Evolutionary conservation across 257 asterid genomes (phyloP), one percentile per base, ranked within the genome.

Genomic region (Nemophila menziesii): DNA sequence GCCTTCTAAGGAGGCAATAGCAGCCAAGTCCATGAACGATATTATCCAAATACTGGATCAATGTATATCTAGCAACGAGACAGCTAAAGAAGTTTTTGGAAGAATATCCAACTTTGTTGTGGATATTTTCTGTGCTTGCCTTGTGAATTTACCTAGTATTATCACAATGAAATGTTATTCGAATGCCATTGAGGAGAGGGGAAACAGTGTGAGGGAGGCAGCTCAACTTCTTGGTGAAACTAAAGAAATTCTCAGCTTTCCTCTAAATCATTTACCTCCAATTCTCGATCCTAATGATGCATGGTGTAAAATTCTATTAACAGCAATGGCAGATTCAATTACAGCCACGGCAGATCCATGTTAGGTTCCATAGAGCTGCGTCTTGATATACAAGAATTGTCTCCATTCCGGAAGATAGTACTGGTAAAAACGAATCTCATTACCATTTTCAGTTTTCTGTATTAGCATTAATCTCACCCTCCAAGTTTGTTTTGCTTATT

Each of bases 81-180:
- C 47, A 0, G 68, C 55, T 6, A 63, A 63, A 17, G 40, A 11
- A 2, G 4, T 66, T 36, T 72, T 76, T 8, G 44, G 59, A 4
- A 14, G 20, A 22, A 2, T 69, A 43, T 48, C 29, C 0, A 13
- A 22, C 5, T 60, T 56, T 43, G 60, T 66, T 14, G 71, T 73
- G 1, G 69, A 69, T 49, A 61, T 77, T 52, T 16, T 66, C 48
- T 52, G 63, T 33, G 72, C 73, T 26, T 69, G 78, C 15, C 63
- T 72, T 5, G 47, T 59, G 26, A 77, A 68, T 51, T 34, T 75
- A 20, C 21, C 48, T 0, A 43, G 7, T 7, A 64, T 50, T 0
- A 54, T 72, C 16, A 45, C 33, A 2, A 46, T 4, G 14, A 49
- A n/a, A 48, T 72, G 70, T 33, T 48, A 56, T 16, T 22, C 34